Conservation (phyloP, 495 filamentous ascomycete species). For the Xylaria telfairii region DNA sequence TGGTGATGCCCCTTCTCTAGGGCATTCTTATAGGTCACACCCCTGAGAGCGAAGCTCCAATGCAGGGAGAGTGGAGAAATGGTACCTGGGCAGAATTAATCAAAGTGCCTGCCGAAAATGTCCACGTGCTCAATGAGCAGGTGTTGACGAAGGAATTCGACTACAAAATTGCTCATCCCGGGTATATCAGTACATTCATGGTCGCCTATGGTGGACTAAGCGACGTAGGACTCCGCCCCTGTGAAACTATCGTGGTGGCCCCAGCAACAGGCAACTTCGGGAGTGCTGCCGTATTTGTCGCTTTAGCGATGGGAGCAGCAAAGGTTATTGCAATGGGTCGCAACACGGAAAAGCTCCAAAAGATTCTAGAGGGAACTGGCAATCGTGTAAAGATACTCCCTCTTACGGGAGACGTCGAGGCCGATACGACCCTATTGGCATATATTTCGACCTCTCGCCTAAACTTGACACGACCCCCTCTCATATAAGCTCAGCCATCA, state of each 20-base stretch:
- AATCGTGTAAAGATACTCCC: slow-evolving; percentile 22
- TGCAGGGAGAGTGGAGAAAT: slow-evolving; percentile 46
- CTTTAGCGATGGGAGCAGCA: slow-evolving; percentile 54
- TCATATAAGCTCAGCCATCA: slow-evolving; percentile 50
- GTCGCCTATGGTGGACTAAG: slow-evolving; percentile 58
- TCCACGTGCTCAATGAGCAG: slow-evolving; percentile 44
- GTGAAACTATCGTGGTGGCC: slow-evolving; percentile 55
- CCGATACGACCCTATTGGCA: slow-evolving; percentile 45
- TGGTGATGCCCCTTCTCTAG: slow-evolving; percentile 42
- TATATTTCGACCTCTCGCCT: slow-evolving; percentile 56
- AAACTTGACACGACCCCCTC: slow-evolving; percentile 37
- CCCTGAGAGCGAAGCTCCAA: slow-evolving; percentile 29
- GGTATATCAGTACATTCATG: slow-evolving; percentile 29
- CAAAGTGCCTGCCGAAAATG: slow-evolving; percentile 48
- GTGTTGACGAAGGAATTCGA: slow-evolving; percentile 24
- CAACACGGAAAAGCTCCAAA: slow-evolving; percentile 39
- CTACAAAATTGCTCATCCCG: slow-evolving; percentile 34
- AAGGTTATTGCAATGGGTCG: slow-evolving; percentile 56
- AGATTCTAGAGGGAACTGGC: slow-evolving; percentile 4
- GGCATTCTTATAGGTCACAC: slow-evolving; percentile 40
- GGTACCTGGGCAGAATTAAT: slow-evolving; percentile 49
- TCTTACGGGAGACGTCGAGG: slow-evolving; percentile 39
- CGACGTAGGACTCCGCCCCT: slow-evolving; percentile 52
- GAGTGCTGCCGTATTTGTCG: slow-evolving; percentile 50
- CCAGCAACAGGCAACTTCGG: slow-evolving; percentile 57